Base-by-base conservation (phyloP, 225 moss, liverwort and hornwort species). In the Pleurozium schreberi region DNA sequence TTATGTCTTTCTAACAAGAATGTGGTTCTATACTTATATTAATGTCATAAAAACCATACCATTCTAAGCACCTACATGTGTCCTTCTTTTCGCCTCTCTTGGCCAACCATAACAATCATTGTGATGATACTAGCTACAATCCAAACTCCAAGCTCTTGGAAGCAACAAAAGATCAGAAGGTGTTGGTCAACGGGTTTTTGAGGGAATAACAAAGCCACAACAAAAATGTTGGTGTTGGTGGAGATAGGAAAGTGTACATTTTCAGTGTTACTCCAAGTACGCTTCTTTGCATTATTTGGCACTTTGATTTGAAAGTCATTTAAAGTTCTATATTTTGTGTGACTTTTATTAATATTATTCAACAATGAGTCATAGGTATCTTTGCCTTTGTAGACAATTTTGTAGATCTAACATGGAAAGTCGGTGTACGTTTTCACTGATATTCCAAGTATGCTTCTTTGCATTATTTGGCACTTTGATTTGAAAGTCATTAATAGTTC, bases 401-500 rank as follows among this genome's bases (percentile, higher is more conserved):
- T n/a, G n/a, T n/a, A n/a, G n/a, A n/a, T n/a, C n/a, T n/a, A n/a
- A n/a, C n/a, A n/a, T n/a, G n/a, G n/a, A n/a, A n/a, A n/a, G n/a
- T n/a, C n/a, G n/a, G 11, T n/a, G 1, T 25, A 0, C 0, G 2
- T 83, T 53, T 50, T 19, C 1, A 13, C 1, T 52, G 12, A 50
- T 28, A 5, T 1, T 19, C 11, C n/a, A n/a, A n/a, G 14, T 34
- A 36, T 3, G 8, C 1, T 50, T 38, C 34, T 50, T 50, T 17
- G 27, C 23, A 65, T 38, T 83, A 18, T 17, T 65, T 47, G 7
- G 2, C 17, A 36, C 6, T 82, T 82, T 12, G 26, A 65, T 65
- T 23, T 25, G 26, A 50, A 76, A 33, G 14, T 66, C 26, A 27
- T 38, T n/a, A n/a, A 8, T 22, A 36, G 26, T 82, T 23, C 6